Percentiles rank a stretch among this genome's conserved stretches.
Evolutionary conservation across 2,329 filamentous ascomycete genomes (phyloP).

Genomic region (Aspergillus piperis): DNA sequence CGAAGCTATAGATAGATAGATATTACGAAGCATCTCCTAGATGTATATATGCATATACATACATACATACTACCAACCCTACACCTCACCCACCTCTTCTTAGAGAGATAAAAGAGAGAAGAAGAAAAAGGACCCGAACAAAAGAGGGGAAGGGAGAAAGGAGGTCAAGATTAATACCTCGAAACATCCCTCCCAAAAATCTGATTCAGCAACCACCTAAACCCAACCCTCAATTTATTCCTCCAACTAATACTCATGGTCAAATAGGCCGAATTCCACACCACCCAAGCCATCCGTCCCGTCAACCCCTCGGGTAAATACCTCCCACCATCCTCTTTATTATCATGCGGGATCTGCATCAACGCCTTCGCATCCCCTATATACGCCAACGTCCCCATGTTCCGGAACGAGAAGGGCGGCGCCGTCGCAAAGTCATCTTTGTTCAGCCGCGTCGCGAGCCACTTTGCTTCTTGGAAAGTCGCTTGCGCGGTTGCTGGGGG

Average conservation of each 20-base stretch:
- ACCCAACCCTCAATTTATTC: slow-evolving; percentile 44
- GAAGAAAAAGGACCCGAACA: neutral
- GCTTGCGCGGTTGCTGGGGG: slow-evolving; percentile 63
- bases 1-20: slow-evolving; percentile 16
- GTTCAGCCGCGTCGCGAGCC: slow-evolving; percentile 59
- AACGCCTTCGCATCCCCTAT: slow-evolving; percentile 60
- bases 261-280: slow-evolving; percentile 49
- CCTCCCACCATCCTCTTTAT: slow-evolving; percentile 18
- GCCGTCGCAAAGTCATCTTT: slow-evolving; percentile 42
- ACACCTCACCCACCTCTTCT: neutral
- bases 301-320: slow-evolving; percentile 41
- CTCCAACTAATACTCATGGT: slow-evolving; percentile 52
- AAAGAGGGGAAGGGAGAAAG: neutral
- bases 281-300: slow-evolving; percentile 43
- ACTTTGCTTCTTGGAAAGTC: slow-evolving; percentile 59
- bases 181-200: slow-evolving; percentile 49
- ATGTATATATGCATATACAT: neutral
- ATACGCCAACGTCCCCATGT: slow-evolving; percentile 62
- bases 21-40: no score
- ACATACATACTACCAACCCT: neutral
- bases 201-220: slow-evolving; percentile 46
- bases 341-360: slow-evolving; percentile 51
- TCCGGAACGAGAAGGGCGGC: slow-evolving; percentile 55
- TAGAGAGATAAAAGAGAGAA: no score
- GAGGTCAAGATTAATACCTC: slow-evolving; percentile 33